These are phyloP conservation scores for Chlamydomonas sphaeroides DNA, from an alignment of 139 green algal species.

Conservation along the genomic window DNA sequence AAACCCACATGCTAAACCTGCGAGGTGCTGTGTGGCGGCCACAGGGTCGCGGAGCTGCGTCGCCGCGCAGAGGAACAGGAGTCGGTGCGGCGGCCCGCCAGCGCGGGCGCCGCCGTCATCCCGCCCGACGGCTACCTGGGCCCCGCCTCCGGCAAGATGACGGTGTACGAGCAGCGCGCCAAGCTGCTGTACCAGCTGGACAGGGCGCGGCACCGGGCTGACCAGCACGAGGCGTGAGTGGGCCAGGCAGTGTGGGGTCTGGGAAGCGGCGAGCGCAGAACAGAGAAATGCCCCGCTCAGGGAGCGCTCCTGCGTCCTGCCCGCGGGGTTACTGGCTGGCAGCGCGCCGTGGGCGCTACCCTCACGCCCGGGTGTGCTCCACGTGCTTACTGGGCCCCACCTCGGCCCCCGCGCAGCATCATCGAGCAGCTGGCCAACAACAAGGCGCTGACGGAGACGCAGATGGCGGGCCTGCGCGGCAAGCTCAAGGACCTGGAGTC, in stretches of 20 bases:
- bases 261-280: no score
- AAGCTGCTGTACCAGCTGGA: constrained; percentile 68
- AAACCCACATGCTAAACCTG: no score
- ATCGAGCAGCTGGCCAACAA: constrained; percentile 53
- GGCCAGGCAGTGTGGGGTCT: no score
- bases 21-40: no score
- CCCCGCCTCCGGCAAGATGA: constrained; percentile 46
- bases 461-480: constrained; percentile 40
- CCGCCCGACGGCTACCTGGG: constrained; percentile 40
- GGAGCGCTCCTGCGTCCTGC: no score
- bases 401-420: constrained; percentile 32
- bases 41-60: constrained; percentile 24
- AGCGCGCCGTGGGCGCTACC: no score
- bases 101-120: not conserved
- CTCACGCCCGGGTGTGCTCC: no score
- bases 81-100: not conserved
- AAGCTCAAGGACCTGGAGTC: constrained; percentile 37
- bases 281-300: no score
- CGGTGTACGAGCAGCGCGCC: constrained; percentile 66
- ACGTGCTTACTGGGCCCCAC: no score
- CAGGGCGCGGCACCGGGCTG: constrained; percentile 54
- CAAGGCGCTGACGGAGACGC: constrained; percentile 47
- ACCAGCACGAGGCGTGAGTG: constrained; percentile 47
- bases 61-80: not conserved
- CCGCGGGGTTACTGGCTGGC: no score